Conservation (phyloP, 148 eudicot species). For the Rhododendron simsii region DNA sequence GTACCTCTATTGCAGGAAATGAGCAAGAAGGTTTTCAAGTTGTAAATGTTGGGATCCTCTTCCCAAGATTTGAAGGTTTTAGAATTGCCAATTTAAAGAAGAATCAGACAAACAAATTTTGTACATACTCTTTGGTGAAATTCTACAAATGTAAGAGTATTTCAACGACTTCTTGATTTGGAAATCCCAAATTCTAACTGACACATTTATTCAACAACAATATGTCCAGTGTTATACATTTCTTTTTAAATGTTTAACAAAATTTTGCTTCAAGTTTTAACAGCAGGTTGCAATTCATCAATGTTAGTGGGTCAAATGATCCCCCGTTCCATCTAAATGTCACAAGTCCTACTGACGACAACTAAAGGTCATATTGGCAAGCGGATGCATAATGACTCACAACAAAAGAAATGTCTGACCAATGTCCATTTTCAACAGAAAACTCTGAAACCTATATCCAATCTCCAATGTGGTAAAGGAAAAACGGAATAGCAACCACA, state of each 20-base stretch:
- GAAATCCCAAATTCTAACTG: background rate
- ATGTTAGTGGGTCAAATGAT: background rate
- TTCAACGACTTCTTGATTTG: background rate
- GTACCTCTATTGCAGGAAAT: background rate
- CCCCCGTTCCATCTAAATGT: background rate
- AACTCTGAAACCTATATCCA: background rate
- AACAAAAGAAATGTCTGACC: background rate
- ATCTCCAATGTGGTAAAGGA: background rate
- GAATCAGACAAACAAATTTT: background rate
- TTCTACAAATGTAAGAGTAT: background rate
- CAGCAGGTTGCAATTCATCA: background rate
- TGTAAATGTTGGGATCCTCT: background rate
- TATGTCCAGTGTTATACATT: background rate
- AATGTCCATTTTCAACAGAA: background rate
- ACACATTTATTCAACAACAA: too few species aligned
- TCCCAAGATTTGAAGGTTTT: background rate
- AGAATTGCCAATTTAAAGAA: background rate
- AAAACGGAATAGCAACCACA: background rate
- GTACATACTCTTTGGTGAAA: too few species aligned
- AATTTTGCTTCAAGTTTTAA: background rate
- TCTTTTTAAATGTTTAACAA: background rate
- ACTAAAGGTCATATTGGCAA: background rate
- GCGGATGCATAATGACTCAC: background rate
- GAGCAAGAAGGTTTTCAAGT: background rate
- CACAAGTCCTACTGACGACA: background rate